Base-by-base conservation (phyloP, 805 yeast species). In the Suhomyces prunicola region DNA sequence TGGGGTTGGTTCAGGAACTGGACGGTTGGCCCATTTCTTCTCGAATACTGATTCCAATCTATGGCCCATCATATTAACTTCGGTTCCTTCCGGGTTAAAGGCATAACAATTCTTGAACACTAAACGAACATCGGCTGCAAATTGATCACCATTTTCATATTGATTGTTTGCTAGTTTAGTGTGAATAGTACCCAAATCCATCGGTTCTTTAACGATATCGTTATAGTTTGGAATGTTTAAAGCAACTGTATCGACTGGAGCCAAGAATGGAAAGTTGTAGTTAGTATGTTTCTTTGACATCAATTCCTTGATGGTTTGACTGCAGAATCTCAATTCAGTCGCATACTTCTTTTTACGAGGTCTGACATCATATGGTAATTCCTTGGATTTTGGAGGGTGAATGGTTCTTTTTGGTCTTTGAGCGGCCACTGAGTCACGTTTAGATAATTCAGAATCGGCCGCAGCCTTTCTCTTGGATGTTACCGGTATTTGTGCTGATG, bases 11-110 rank as follows among this genome's bases (percentile, higher is more conserved):
- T 86, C 84, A 9, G 78, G 76, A 27, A 73, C 60, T n/a, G 80
- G 80, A 54, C 71, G 67, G 59, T 90, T 91, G 23, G 83, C 80
- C 97, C 98, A 93, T 68, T 85, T 86, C 63, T 88, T 85, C 62
- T 90, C 88, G 65, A 93, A 94, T 2, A 88, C 81, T 26, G 85
- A 86, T 70, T 94, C 97, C 52, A 94, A 76, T 61, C 91, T 81
- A 68, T 90, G 96, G 17, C 98, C 99, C 96, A 94, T 88, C 80
- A 83, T 81, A 69, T 92, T 90, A 36, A 94, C 99, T 47, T 96
- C 96, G 5, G 96, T 86, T n/a, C 97, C 96, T 62, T 88, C 96
- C 2, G 99, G 98, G 70, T 94, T 94, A 75, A 93, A 94, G 13
- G 80, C 77, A 68, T 90, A 94, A 73, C 98, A 93, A 72, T 94